Conservation (phyloP, 1,284 basidiomycete genomes). For the Sporisorium sorghi region DNA sequence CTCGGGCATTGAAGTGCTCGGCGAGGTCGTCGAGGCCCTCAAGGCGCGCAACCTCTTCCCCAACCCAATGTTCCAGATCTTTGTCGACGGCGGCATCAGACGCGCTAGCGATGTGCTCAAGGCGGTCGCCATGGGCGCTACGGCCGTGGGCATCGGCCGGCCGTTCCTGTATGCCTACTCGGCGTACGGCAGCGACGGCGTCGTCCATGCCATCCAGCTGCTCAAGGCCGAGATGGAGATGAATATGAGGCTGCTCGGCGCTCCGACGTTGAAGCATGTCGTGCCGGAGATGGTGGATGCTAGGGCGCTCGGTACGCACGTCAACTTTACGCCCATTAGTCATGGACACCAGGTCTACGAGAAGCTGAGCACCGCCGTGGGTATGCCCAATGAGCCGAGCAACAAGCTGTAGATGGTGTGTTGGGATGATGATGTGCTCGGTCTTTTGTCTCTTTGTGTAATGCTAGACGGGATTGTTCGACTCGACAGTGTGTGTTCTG, state of each 20-base stretch:
- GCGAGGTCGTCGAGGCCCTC: conserved; percentile 83
- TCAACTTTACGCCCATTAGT: conserved; percentile 44
- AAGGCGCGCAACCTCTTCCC: conserved; percentile 75
- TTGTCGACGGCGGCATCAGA: conserved; percentile 86
- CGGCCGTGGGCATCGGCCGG: conserved; percentile 87
- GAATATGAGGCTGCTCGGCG: conserved; percentile 83
- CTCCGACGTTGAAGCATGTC: conserved; percentile 77
- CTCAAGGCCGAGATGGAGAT: conserved; percentile 83
- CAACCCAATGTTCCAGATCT: conserved; percentile 77
- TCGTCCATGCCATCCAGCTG: conserved; percentile 78
- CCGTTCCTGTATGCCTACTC: conserved; percentile 90
- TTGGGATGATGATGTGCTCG: too few relatives aligned
- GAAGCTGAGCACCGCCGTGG: conserved; percentile 54
- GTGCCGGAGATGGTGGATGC: conserved; percentile 80
- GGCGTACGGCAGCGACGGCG: conserved; percentile 86
- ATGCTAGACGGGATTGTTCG: background rate
- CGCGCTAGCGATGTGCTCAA: conserved; percentile 84
- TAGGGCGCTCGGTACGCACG: conserved; percentile 73
- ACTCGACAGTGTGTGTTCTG: background rate
- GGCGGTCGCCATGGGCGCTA: conserved; percentile 90
- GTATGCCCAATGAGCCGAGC: conserved; percentile 48
- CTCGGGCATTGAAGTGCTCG: conserved; percentile 72
- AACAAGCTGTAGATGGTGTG: conserved; percentile 39
- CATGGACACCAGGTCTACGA: conserved; percentile 60
- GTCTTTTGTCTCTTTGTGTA: background rate